Evolutionary conservation across 2,329 filamentous ascomycete genomes (phyloP).

Genomic region (Fusarium sp.): DNA sequence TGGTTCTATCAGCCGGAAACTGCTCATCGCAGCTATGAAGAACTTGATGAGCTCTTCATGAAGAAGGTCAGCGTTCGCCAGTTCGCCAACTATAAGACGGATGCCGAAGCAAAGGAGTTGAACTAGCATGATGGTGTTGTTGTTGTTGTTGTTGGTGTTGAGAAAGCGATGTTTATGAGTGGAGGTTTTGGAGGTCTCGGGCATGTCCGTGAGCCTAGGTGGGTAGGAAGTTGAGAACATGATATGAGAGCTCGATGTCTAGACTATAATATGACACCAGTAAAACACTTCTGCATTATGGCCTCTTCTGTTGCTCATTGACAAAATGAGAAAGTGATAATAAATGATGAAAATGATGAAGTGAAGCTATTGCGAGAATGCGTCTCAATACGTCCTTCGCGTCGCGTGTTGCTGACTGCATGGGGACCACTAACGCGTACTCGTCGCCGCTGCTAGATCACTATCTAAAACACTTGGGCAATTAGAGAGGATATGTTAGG

Average conservation of each 20-base stretch:
- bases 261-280: background rate
- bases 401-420: background rate
- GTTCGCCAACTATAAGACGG: background rate
- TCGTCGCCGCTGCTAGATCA: too few species aligned
- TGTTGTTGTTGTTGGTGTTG: too few species aligned
- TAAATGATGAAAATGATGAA: background rate
- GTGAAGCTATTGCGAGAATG: background rate
- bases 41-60: background rate
- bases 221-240: background rate
- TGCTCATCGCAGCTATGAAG: background rate
- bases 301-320: background rate
- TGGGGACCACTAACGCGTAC: too few species aligned
- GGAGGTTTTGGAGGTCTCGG: background rate
- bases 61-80: background rate
- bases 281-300: background rate
- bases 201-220: background rate
- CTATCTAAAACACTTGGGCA: too few species aligned
- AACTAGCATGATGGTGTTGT: background rate
- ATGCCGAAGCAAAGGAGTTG: background rate
- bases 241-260: background rate
- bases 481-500: too few species aligned
- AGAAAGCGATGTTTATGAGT: background rate
- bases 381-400: background rate
- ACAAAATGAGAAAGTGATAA: too few species aligned
- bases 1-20: background rate